phyloP scores from a whole-genome alignment of 495 filamentous ascomycete species.

The Neurospora sp. region DNA sequence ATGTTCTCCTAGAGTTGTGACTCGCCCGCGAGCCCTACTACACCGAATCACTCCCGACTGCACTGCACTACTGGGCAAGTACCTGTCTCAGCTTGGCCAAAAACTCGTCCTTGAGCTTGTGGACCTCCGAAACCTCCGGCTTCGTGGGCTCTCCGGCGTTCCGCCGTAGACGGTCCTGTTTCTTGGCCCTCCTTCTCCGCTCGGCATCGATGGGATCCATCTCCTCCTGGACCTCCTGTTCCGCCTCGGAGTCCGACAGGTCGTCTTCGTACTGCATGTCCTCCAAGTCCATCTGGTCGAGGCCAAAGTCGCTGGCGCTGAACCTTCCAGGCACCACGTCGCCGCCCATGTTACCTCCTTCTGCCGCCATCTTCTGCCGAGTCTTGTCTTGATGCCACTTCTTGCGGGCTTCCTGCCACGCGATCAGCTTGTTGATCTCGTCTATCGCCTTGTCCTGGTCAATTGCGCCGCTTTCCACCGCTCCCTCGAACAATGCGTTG shows the following conservation, averaged over 20 bases:
- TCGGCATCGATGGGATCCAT: constrained; percentile 81
- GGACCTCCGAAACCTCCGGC: constrained; percentile 66
- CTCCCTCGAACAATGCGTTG: constrained; percentile 80
- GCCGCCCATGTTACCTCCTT: constrained; percentile 40
- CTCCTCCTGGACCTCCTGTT: constrained; percentile 66
- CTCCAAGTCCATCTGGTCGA: constrained; percentile 77
- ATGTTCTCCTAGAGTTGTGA: background rate
- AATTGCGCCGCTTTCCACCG: constrained; percentile 53
- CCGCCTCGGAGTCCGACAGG: constrained; percentile 56
- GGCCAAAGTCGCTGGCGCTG: constrained; percentile 71
- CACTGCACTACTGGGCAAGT: constrained; percentile 46
- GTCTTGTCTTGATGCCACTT: constrained; percentile 98
- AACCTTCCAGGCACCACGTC: constrained; percentile 44
- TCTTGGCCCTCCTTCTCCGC: constrained; percentile 59
- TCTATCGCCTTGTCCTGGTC: constrained; percentile 59
- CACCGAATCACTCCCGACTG: background rate
- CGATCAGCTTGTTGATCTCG: constrained; percentile 76
- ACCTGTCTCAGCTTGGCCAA: constrained; percentile 76
- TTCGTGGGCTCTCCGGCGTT: constrained; percentile 86
- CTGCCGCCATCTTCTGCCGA: constrained; percentile 94
- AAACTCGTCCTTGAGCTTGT: constrained; percentile 70
- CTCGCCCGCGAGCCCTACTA: background rate
- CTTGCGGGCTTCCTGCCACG: constrained; percentile 91
- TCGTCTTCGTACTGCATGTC: constrained; percentile 72
- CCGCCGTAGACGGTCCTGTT: constrained; percentile 67